Evolutionary conservation across 2,329 filamentous ascomycete species (phyloP).

Genomic region (Cytospora paraplurivora): DNA sequence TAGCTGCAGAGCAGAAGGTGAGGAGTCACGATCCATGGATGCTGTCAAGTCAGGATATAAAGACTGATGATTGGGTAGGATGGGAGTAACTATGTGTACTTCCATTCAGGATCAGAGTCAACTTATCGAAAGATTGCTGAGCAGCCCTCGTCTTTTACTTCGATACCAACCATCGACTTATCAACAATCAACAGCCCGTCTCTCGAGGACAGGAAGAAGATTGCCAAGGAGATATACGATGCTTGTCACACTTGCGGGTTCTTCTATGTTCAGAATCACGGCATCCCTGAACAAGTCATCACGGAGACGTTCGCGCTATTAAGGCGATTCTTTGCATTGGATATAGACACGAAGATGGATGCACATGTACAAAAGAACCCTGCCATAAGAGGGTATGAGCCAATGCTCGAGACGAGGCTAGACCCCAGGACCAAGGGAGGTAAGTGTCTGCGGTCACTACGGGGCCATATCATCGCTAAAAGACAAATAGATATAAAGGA

Average conservation of each 20-base stretch:
- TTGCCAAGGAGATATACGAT: constrained; percentile 34
- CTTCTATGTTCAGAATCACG: constrained; percentile 40
- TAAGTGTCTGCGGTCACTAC: constrained; percentile 20
- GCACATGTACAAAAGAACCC: constrained; percentile 42
- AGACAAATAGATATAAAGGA: constrained; percentile 35
- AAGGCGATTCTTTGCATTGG: constrained; percentile 38
- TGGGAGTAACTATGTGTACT: constrained; percentile 36
- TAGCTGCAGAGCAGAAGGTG: constrained; percentile 2
- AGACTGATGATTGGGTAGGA: constrained; percentile 13
- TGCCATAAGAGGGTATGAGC: constrained; percentile 40
- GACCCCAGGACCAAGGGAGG: constrained; percentile 38
- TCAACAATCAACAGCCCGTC: constrained; percentile 32
- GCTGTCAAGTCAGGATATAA: background rate
- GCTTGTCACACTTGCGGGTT: constrained; percentile 36
- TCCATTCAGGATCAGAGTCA: constrained; percentile 38
- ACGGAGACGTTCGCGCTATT: constrained; percentile 33
- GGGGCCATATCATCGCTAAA: background rate
- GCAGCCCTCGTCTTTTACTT: constrained; percentile 35
- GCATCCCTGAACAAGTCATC: constrained; percentile 33
- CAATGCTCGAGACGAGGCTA: constrained; percentile 38
- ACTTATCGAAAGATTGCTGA: constrained; percentile 37
- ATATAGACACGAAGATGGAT: constrained; percentile 38
- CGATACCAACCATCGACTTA: constrained; percentile 40
- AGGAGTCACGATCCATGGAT: background rate
- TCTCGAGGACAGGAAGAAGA: constrained; percentile 30